phyloP scores from a whole-genome alignment of 2,329 filamentous ascomycete species.

The Penicillium freii region DNA sequence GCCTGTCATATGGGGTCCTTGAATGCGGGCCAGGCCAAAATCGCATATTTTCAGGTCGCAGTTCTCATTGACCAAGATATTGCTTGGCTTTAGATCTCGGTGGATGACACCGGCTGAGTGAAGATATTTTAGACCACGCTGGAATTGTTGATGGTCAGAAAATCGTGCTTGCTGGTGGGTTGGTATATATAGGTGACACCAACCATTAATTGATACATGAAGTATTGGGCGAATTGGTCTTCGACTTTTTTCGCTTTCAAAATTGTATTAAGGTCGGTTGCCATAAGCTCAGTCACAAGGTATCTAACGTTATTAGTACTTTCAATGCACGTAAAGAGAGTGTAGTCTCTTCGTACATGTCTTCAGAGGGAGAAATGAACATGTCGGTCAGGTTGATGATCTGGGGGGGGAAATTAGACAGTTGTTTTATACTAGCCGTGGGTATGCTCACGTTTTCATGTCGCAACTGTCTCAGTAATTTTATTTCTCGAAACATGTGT shows the following conservation, averaged over 20 bases:
- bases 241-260: conserved; percentile 92
- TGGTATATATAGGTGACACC: not conserved
- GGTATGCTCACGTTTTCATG: conserved; percentile 79
- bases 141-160: conserved; percentile 12
- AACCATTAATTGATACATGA: conserved; percentile 97
- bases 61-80: conserved; percentile 99
- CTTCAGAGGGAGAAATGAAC: conserved; percentile 97
- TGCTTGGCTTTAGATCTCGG: conserved; percentile 95
- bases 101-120: conserved; percentile 98
- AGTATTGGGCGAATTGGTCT: conserved; percentile 99
- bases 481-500: conserved; percentile 93
- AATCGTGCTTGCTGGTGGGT: not conserved
- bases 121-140: conserved; percentile 98
- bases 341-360: conserved; percentile 67
- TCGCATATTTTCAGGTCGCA: conserved; percentile 99
- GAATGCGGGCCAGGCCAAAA: conserved; percentile 93
- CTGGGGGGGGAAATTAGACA: conserved; percentile 47
- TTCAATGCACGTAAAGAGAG: not conserved
- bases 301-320: conserved; percentile 58
- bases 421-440: not conserved
- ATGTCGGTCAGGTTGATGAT: conserved; percentile 98
- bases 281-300: conserved; percentile 95
- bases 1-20: conserved; percentile 98
- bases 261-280: conserved; percentile 91
- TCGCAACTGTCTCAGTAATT: conserved; percentile 89